Conservation (phyloP, 768 basidiomycete genomes). For the Rhizopogon salebrosus region DNA sequence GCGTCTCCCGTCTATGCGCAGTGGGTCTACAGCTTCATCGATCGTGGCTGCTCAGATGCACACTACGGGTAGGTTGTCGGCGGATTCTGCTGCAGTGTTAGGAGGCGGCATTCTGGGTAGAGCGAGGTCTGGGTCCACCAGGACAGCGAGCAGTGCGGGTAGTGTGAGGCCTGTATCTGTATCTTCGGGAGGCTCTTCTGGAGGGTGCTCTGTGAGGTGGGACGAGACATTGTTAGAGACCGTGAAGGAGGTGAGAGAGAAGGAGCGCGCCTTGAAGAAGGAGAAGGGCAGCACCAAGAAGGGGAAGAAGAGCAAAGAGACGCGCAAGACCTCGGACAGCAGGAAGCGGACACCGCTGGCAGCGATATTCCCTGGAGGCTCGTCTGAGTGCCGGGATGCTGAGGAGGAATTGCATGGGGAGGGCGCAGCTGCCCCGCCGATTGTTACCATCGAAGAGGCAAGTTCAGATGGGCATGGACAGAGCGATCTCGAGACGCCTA, state of each 20-base stretch:
- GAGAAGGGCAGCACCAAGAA: conserved; percentile 27
- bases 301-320: conserved; percentile 20
- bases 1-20: conserved; percentile 34
- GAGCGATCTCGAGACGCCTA: conserved; percentile 27
- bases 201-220: conserved; percentile 42
- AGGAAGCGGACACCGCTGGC: conserved; percentile 48
- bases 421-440: conserved; percentile 10
- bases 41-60: conserved; percentile 13
- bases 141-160: conserved; percentile 30
- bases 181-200: conserved; percentile 37
- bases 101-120: conserved; percentile 26
- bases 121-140: conserved; percentile 33
- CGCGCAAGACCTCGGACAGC: conserved; percentile 42
- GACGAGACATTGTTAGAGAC: conserved; percentile 45
- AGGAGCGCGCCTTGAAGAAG: conserved; percentile 30
- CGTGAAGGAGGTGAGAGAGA: conserved; percentile 41
- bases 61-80: conserved; percentile 19
- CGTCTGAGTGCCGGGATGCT: conserved; percentile 9
- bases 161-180: conserved; percentile 44
- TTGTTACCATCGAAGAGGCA: conserved; percentile 46
- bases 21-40: conserved; percentile 33
- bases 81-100: conserved; percentile 27
- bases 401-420: conserved; percentile 7
- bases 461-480: conserved; percentile 46
- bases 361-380: conserved; percentile 53